Evolutionary conservation across 2,329 filamentous ascomycete species (phyloP).

Genomic region (Colletotrichum coccodes): DNA sequence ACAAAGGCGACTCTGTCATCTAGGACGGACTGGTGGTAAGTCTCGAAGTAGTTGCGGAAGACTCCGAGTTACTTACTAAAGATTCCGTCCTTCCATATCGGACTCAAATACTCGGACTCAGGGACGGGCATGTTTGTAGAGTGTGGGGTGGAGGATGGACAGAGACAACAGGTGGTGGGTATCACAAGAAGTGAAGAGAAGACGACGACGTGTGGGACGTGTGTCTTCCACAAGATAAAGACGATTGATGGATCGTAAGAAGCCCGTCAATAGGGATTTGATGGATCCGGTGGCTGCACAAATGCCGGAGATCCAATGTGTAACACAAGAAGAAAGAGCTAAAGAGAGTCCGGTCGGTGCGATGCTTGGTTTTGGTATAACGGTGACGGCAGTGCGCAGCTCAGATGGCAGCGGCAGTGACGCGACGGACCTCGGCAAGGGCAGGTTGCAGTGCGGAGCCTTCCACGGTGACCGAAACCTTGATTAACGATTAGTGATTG

Average conservation of each 20-base stretch:
- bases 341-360: not conserved
- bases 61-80: slow-evolving; percentile 69
- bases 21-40: slow-evolving; percentile 45
- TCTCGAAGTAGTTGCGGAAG: slow-evolving; percentile 21
- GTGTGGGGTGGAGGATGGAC: not conserved
- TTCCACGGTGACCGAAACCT: not conserved
- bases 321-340: not conserved
- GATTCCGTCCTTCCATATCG: slow-evolving; percentile 87
- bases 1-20: slow-evolving; percentile 92
- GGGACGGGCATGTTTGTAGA: slow-evolving; percentile 69
- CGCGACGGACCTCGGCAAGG: slow-evolving; percentile 30
- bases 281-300: slow-evolving; percentile 5
- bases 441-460: slow-evolving; percentile 15
- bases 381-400: slow-evolving; percentile 9
- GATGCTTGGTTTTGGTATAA: not conserved
- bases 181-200: not conserved
- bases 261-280: not conserved
- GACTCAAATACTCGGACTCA: slow-evolving; percentile 80
- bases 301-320: not conserved
- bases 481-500: slow-evolving; percentile 21
- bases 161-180: not conserved
- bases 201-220: slow-evolving; percentile 5
- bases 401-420: slow-evolving; percentile 1
- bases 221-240: not conserved
- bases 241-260: not conserved